Conservation (phyloP, 2,329 filamentous ascomycete species). For the Arthrobotrys conoides region DNA sequence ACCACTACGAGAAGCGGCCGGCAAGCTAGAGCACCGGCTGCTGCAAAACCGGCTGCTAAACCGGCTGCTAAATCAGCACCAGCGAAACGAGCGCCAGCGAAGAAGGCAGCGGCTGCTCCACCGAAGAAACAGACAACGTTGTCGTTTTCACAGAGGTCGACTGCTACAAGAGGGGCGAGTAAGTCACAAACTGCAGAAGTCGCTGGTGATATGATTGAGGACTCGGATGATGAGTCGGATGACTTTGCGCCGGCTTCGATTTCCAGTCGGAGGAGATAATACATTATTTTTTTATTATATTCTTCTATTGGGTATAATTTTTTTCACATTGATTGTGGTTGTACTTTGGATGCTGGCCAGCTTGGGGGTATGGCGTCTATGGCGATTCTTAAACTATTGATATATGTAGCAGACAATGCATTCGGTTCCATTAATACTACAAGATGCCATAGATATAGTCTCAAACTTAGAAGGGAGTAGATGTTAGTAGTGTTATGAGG, state of each 20-base stretch:
- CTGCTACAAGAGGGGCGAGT: constrained; percentile 2
- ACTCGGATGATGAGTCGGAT: constrained; percentile 58
- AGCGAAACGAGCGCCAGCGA: constrained; percentile 64
- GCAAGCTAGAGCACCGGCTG: constrained; percentile 49
- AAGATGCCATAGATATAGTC: not conserved
- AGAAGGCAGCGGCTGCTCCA: constrained; percentile 67
- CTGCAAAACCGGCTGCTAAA: constrained; percentile 66
- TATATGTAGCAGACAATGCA: not conserved
- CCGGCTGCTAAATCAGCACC: constrained; percentile 66
- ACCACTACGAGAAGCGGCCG: constrained; percentile 61
- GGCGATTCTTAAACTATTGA: constrained; percentile 9
- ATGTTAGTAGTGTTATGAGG: too few species aligned
- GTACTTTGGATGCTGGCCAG: constrained; percentile 2
- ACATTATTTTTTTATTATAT: not conserved
- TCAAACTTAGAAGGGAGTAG: not conserved
- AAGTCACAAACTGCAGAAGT: constrained; percentile 47
- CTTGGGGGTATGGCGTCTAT: constrained; percentile 15
- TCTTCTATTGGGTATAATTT: not conserved
- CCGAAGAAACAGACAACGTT: constrained; percentile 49
- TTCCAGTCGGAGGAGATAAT: constrained; percentile 39
- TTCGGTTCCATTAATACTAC: not conserved
- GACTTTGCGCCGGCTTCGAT: constrained; percentile 55
- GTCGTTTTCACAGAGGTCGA: constrained; percentile 46
- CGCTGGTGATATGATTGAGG: constrained; percentile 58
- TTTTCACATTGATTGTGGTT: not conserved